Evolutionary conservation across 805 yeast genomes (phyloP).

Genomic region (Cyberlindnera mycetangii): DNA sequence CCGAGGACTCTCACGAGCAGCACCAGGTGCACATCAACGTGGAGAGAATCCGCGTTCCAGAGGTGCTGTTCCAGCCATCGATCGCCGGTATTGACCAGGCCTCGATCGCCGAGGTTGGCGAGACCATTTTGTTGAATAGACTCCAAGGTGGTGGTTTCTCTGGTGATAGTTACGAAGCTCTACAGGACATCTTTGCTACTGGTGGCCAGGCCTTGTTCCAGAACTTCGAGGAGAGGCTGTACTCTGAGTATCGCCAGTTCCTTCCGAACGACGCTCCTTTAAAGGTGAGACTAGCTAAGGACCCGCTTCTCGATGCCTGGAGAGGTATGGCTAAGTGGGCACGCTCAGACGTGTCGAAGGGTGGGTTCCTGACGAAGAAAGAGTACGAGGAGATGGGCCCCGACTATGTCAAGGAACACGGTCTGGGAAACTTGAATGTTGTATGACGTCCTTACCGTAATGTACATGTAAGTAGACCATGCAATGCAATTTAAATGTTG

Average conservation of each 20-base stretch:
- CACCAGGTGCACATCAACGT: slow-evolving; percentile 90
- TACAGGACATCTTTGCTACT: slow-evolving; percentile 72
- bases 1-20: slow-evolving; percentile 77
- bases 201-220: slow-evolving; percentile 78
- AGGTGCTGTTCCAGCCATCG: slow-evolving; percentile 85
- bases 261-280: slow-evolving; percentile 68
- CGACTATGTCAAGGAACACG: slow-evolving; percentile 85
- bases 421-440: slow-evolving; percentile 54
- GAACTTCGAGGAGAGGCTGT: slow-evolving; percentile 66
- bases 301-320: slow-evolving; percentile 86
- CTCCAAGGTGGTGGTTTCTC: slow-evolving; percentile 53
- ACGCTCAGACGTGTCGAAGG: slow-evolving; percentile 40
- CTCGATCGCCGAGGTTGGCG: slow-evolving; percentile 78
- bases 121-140: slow-evolving; percentile 60
- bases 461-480: slow-evolving; percentile 2
- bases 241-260: slow-evolving; percentile 62
- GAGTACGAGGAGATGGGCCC: slow-evolving; percentile 90
- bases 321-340: slow-evolving; percentile 89
- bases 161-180: slow-evolving; percentile 49
- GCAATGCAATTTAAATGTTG: no score
- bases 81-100: slow-evolving; percentile 97
- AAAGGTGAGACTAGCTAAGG: slow-evolving; percentile 56
- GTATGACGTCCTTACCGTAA: neutral
- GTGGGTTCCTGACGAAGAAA: slow-evolving; percentile 53
- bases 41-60: slow-evolving; percentile 91